Conservation (phyloP, 2,329 filamentous ascomycete genomes). For the Zymoseptoria passerinii region DNA sequence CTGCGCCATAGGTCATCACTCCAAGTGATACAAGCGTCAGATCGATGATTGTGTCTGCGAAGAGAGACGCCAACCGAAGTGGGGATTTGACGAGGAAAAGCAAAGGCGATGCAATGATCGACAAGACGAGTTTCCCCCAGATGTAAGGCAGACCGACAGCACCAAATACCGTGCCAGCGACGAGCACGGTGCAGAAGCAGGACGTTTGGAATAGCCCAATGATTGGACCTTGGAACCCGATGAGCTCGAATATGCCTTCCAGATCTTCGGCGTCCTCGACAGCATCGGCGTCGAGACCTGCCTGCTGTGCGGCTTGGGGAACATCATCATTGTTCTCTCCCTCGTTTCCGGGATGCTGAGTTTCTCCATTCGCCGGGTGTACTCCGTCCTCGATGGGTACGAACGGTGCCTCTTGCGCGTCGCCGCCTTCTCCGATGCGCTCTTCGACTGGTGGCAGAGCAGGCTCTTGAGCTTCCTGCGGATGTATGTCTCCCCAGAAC, state of each 20-base stretch:
- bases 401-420: slow-evolving; percentile 53
- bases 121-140: slow-evolving; percentile 74
- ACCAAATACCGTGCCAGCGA: slow-evolving; percentile 74
- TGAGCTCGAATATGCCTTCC: slow-evolving; percentile 89
- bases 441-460: slow-evolving; percentile 49
- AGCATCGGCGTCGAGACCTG: slow-evolving; percentile 63
- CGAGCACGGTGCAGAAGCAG: slow-evolving; percentile 84
- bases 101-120: slow-evolving; percentile 70
- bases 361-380: slow-evolving; percentile 20
- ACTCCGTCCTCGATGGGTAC: slow-evolving; percentile 38
- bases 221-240: slow-evolving; percentile 91
- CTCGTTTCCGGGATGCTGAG: slow-evolving; percentile 1
- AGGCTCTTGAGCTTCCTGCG: slow-evolving; percentile 14
- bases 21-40: slow-evolving; percentile 53
- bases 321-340: slow-evolving; percentile 41
- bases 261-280: slow-evolving; percentile 84
- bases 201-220: slow-evolving; percentile 88
- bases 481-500: slow-evolving; percentile 41
- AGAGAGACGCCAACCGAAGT: slow-evolving; percentile 60
- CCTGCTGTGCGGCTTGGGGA: slow-evolving; percentile 56
- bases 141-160: slow-evolving; percentile 91
- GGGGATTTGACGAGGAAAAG: slow-evolving; percentile 59
- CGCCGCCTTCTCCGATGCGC: slow-evolving; percentile 51
- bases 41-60: slow-evolving; percentile 76
- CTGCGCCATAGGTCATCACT: slow-evolving; percentile 13